These are phyloP conservation scores for Lasiosphaeriaceae sp. DNA, from an alignment of 495 filamentous ascomycete species.

Conservation along the genomic window DNA sequence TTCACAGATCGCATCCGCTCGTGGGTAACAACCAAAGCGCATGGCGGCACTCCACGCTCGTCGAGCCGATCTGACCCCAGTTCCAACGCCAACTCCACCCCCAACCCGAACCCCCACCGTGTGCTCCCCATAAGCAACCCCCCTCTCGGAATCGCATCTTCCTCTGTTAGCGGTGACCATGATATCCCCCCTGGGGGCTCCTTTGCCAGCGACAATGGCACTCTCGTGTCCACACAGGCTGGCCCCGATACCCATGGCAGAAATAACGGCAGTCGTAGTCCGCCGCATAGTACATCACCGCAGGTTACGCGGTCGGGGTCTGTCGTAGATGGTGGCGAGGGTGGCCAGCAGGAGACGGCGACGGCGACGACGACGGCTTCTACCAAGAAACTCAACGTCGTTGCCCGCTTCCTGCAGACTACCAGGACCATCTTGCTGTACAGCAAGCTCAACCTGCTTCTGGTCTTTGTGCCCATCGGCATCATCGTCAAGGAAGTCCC, in stretches of 20 bases:
- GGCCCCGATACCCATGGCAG: neutral
- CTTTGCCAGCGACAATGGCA: neutral
- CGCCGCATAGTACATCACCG: conserved; percentile 46
- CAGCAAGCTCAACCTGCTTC: conserved; percentile 74
- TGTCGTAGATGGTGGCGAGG: conserved; percentile 40
- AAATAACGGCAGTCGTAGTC: conserved; percentile 24
- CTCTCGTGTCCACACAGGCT: neutral
- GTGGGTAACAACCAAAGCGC: conserved; percentile 45
- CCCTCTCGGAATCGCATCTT: neutral
- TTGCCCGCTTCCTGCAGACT: conserved; percentile 46
- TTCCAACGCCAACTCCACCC: neutral
- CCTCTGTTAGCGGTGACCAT: neutral
- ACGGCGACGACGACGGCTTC: conserved; percentile 20
- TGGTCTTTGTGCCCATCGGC: conserved; percentile 77
- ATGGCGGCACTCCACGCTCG: conserved; percentile 46
- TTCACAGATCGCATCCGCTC: conserved; percentile 57
- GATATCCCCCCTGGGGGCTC: neutral
- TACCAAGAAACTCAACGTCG: conserved; percentile 44
- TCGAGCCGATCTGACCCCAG: conserved; percentile 32
- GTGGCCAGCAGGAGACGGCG: conserved; percentile 22
- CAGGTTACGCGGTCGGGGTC: conserved; percentile 53
- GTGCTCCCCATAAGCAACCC: conserved; percentile 33
- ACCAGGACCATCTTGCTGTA: conserved; percentile 54
- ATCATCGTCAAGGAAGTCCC: conserved; percentile 58
- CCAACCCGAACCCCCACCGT: conserved; percentile 3